Evolutionary conservation across 495 filamentous ascomycete genomes (phyloP).

Genomic region (Cetradonia linearis): DNA sequence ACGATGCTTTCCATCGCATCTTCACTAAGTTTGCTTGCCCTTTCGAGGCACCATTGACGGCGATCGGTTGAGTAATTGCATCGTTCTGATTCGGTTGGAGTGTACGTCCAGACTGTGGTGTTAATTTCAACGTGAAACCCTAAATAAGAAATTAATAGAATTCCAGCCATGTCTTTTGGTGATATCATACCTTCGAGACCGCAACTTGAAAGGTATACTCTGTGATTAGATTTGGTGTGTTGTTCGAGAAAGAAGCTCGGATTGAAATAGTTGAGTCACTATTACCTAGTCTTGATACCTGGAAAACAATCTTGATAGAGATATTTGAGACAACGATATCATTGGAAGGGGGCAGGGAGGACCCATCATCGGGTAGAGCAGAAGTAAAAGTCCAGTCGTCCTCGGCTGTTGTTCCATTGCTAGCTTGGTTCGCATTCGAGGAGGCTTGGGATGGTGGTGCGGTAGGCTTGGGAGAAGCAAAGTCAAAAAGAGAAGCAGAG

Average conservation of each 20-base stretch:
- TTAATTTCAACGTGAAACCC: slow-evolving; percentile 71
- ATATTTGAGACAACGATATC: slow-evolving; percentile 51
- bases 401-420: slow-evolving; percentile 35
- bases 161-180: slow-evolving; percentile 6
- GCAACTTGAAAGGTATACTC: slow-evolving; percentile 87
- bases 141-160: slow-evolving; percentile 28
- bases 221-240: slow-evolving; percentile 54
- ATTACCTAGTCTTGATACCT: slow-evolving; percentile 34
- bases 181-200: slow-evolving; percentile 68
- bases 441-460: slow-evolving; percentile 17
- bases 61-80: slow-evolving; percentile 76
- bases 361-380: slow-evolving; percentile 59
- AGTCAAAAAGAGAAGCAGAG: slow-evolving; percentile 38
- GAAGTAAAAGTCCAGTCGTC: slow-evolving; percentile 96
- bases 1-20: slow-evolving; percentile 78
- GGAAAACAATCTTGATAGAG: slow-evolving; percentile 45
- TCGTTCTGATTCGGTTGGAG: slow-evolving; percentile 62
- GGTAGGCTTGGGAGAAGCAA: slow-evolving; percentile 26
- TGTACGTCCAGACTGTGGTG: slow-evolving; percentile 69
- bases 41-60: slow-evolving; percentile 57
- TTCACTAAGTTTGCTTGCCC: slow-evolving; percentile 70
- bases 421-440: slow-evolving; percentile 16
- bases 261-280: slow-evolving; percentile 41
- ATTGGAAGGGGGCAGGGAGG: slow-evolving; percentile 44
- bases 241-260: slow-evolving; percentile 65